A percentile compares a stretch with the other conserved stretches of the same genome.
phyloP scores from a whole-genome alignment of 148 eudicot genomes.

The Camellia sinensis region DNA sequence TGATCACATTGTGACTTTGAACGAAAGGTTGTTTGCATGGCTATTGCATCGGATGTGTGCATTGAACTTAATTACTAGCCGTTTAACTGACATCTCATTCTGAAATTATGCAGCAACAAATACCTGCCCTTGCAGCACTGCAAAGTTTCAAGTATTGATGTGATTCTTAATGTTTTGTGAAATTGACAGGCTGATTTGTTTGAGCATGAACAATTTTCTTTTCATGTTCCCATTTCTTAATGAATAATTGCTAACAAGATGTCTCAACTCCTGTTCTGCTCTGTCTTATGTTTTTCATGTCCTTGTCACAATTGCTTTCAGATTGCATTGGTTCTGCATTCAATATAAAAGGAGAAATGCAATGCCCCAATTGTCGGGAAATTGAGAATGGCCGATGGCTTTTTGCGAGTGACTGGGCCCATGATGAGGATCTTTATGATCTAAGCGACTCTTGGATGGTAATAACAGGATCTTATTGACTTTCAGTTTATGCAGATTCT shows the following conservation, averaged over 20 bases:
- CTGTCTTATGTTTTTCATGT: background rate
- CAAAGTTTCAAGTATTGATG: too few species aligned
- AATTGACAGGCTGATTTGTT: too few species aligned
- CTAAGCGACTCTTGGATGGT: conserved; percentile 84
- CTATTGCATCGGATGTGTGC: too few species aligned
- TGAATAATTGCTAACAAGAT: background rate
- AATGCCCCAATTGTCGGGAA: conserved; percentile 97
- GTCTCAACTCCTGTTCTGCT: background rate
- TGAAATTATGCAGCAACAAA: too few species aligned
- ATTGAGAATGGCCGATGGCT: conserved; percentile 99
- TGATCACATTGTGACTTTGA: too few species aligned
- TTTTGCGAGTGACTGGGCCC: conserved; percentile 74
- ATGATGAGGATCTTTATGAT: conserved; percentile 91
- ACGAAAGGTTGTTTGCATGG: too few species aligned
- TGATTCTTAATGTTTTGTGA: too few species aligned
- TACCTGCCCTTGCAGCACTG: too few species aligned
- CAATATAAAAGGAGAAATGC: conserved; percentile 90
- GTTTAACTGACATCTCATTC: too few species aligned
- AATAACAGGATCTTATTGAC: conserved; percentile 9
- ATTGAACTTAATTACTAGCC: too few species aligned
- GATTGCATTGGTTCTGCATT: conserved; percentile 99
- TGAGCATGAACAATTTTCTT: background rate
- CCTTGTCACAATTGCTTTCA: conserved; percentile 26
- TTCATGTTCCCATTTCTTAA: background rate
- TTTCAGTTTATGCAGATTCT: background rate